phyloP scores from a whole-genome alignment of 73 alveolate species.

The Symbiodinium natans region DNA sequence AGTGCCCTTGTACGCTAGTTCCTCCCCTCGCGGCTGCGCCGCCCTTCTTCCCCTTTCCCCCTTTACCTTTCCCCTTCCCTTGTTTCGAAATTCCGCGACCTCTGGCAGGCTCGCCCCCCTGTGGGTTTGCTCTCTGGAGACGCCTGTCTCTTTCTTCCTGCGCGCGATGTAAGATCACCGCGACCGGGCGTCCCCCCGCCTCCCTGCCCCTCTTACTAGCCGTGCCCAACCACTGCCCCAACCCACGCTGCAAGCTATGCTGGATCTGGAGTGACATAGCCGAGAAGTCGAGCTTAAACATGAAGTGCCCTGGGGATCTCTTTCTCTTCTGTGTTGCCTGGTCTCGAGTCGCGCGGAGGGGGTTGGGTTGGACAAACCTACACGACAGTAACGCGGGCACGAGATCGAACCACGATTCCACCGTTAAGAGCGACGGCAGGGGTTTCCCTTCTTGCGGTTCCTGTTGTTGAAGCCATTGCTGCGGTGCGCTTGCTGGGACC shows the following conservation, averaged over 20 bases:
- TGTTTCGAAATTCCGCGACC: background rate
- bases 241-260: background rate
- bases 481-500: background rate
- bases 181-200: background rate
- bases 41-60: background rate
- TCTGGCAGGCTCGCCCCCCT: background rate
- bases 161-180: background rate
- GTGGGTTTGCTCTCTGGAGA: too few species aligned
- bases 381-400: background rate
- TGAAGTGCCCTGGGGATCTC: background rate
- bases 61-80: background rate
- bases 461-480: background rate
- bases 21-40: background rate
- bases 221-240: background rate
- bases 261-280: background rate
- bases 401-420: background rate
- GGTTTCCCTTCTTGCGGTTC: background rate
- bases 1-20: background rate
- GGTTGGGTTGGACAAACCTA: background rate
- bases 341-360: background rate
- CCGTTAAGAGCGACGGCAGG: background rate
- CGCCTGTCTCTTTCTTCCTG: too few species aligned
- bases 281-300: background rate
- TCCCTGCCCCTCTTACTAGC: background rate
- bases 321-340: background rate